Percentiles rank a stretch among this genome's conserved stretches.
Conservation (phyloP, 371 early-diverging fungal species). For the Smittium culicis region DNA sequence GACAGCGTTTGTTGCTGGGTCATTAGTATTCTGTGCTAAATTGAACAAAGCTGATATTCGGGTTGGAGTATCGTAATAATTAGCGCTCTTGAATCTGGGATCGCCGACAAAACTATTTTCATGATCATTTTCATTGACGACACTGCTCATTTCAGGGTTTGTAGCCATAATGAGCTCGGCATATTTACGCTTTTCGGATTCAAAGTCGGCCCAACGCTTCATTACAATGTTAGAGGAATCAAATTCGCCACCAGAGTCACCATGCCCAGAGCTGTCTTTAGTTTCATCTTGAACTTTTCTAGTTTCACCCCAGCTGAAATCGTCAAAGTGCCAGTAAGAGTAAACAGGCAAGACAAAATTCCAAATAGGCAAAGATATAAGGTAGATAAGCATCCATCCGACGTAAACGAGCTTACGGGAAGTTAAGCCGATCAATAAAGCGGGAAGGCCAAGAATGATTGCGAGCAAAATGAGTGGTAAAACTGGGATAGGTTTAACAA, state of each 20-base stretch:
- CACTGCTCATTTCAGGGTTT: background rate
- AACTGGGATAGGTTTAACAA: slow-evolving; percentile 34
- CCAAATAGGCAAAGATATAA: slow-evolving; percentile 85
- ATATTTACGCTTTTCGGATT: slow-evolving; percentile 43
- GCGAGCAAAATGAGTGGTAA: slow-evolving; percentile 54
- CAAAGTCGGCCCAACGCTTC: slow-evolving; percentile 77
- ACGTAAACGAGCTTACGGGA: slow-evolving; percentile 78
- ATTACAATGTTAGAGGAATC: slow-evolving; percentile 58
- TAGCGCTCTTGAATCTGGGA: background rate
- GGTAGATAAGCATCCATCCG: slow-evolving; percentile 80
- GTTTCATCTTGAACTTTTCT: slow-evolving; percentile 74
- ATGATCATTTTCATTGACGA: background rate
- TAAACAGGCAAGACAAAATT: slow-evolving; percentile 90
- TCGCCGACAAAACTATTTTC: too few species aligned
- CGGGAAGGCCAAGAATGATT: slow-evolving; percentile 64
- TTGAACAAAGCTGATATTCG: background rate
- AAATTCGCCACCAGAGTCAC: slow-evolving; percentile 57
- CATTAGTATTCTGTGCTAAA: background rate
- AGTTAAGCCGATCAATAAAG: slow-evolving; percentile 74
- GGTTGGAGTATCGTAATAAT: background rate
- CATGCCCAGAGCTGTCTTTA: slow-evolving; percentile 52
- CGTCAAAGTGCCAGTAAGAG: slow-evolving; percentile 97
- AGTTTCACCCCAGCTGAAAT: slow-evolving; percentile 95
- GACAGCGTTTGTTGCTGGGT: background rate
- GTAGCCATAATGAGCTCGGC: slow-evolving; percentile 21